Percentiles rank a stretch among this genome's conserved stretches.
Conservation (phyloP, 2,329 filamentous ascomycete genomes). For the Neonectria faginata region DNA sequence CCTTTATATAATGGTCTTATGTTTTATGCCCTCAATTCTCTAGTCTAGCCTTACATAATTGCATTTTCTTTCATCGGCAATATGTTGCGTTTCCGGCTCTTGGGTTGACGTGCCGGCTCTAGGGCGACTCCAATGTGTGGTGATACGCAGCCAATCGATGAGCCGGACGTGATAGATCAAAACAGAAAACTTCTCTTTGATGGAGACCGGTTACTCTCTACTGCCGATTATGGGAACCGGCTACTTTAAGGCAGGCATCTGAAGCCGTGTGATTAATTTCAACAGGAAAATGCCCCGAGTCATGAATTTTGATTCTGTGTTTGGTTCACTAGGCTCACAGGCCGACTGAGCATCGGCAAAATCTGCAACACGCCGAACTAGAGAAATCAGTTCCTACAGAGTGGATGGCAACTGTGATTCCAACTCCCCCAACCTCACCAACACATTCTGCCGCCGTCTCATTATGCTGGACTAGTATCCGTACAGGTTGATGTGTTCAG, state of each 20-base stretch:
- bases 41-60: no score
- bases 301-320: no score
- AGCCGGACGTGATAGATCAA: background rate
- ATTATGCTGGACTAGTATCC: constrained; percentile 48
- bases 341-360: background rate
- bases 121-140: background rate
- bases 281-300: background rate
- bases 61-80: no score
- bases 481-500: constrained; percentile 52
- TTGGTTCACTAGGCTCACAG: background rate
- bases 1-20: no score
- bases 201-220: background rate
- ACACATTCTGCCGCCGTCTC: no score
- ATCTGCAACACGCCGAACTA: background rate
- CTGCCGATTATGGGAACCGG: no score
- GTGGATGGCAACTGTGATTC: no score
- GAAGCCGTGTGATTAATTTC: no score
- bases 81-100: background rate
- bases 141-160: background rate
- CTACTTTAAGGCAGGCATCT: no score
- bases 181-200: background rate
- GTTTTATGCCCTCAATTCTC: no score
- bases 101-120: background rate
- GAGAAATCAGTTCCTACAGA: no score
- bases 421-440: no score